Evolutionary conservation across 768 basidiomycete species (phyloP).

Genomic region (Mycena capillaripes): DNA sequence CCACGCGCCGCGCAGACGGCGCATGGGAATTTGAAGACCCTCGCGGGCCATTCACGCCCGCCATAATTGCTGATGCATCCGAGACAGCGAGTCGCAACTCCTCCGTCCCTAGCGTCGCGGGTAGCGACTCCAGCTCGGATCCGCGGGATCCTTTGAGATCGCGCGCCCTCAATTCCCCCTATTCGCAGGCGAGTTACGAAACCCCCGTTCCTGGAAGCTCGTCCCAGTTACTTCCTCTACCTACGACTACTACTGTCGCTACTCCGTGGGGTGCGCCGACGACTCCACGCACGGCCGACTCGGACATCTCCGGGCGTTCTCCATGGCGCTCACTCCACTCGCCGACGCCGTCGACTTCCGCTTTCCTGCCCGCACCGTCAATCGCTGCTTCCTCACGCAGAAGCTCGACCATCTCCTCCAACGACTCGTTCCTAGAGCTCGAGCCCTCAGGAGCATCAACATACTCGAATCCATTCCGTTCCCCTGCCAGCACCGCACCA

Average conservation of each 20-base stretch:
- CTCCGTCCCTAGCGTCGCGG: neutral
- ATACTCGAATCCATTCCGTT: slow-evolving; percentile 28
- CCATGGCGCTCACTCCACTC: slow-evolving; percentile 25
- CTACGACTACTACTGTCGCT: slow-evolving; percentile 6
- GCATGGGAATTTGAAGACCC: slow-evolving; percentile 68
- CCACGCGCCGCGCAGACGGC: slow-evolving; percentile 65
- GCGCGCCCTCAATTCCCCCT: slow-evolving; percentile 3
- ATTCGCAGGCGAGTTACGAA: slow-evolving; percentile 4
- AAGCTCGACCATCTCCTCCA: slow-evolving; percentile 20
- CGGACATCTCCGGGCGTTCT: slow-evolving; percentile 1
- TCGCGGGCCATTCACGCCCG: slow-evolving; percentile 55
- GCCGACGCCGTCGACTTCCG: slow-evolving; percentile 17
- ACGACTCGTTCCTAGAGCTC: slow-evolving; percentile 27
- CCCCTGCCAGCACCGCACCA: slow-evolving; percentile 8
- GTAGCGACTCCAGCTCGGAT: neutral
- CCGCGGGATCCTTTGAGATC: neutral
- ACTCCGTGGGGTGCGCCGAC: slow-evolving; percentile 30
- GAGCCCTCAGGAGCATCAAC: neutral
- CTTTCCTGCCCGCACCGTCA: slow-evolving; percentile 16
- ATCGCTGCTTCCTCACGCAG: slow-evolving; percentile 17
- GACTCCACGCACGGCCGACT: slow-evolving; percentile 25
- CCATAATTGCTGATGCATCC: slow-evolving; percentile 27
- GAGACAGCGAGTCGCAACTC: slow-evolving; percentile 27
- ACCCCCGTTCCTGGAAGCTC: slow-evolving; percentile 6
- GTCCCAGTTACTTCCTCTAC: slow-evolving; percentile 17